phyloP scores from a whole-genome alignment of 2,329 filamentous ascomycete species.

The Talaromyces amestolkiae region DNA sequence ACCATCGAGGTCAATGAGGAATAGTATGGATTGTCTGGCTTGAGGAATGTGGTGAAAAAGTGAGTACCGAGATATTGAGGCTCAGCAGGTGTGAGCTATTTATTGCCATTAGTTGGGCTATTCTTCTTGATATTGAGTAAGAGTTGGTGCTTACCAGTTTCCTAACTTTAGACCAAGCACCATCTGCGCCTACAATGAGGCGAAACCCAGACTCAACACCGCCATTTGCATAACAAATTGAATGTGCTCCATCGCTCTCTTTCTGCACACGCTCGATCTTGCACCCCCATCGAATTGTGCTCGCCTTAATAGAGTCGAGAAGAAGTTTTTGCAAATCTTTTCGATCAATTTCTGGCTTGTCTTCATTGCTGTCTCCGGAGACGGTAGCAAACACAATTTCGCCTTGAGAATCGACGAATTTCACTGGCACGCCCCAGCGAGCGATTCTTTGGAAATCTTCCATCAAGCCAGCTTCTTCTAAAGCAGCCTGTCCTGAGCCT shows the following conservation, averaged over 20 bases:
- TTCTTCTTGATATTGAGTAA: conserved; percentile 17
- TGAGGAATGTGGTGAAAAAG: conserved; percentile 24
- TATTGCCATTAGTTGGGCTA: neutral
- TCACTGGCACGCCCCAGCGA: conserved; percentile 21
- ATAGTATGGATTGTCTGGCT: conserved; percentile 29
- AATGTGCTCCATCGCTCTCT: conserved; percentile 4
- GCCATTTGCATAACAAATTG: conserved; percentile 32
- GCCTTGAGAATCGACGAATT: conserved; percentile 13
- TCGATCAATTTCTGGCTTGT: conserved; percentile 45
- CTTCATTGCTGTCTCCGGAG: conserved; percentile 24
- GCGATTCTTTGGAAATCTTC: conserved; percentile 24
- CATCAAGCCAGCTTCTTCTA: conserved; percentile 25
- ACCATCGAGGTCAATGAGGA: conserved; percentile 25
- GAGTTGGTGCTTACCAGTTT: conserved; percentile 27
- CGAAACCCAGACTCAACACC: conserved; percentile 36
- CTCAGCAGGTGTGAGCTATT: conserved; percentile 32
- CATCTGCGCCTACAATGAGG: conserved; percentile 51
- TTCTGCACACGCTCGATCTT: conserved; percentile 22
- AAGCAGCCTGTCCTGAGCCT: conserved; percentile 23
- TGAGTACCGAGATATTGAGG: conserved; percentile 37
- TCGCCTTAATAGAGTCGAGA: conserved; percentile 33
- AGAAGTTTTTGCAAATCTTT: conserved; percentile 36
- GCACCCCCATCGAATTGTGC: conserved; percentile 36
- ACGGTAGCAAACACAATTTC: neutral
- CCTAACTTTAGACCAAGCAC: conserved; percentile 45